Conservation (phyloP, 2,329 filamentous ascomycete genomes). For the Xylaria sp. region DNA sequence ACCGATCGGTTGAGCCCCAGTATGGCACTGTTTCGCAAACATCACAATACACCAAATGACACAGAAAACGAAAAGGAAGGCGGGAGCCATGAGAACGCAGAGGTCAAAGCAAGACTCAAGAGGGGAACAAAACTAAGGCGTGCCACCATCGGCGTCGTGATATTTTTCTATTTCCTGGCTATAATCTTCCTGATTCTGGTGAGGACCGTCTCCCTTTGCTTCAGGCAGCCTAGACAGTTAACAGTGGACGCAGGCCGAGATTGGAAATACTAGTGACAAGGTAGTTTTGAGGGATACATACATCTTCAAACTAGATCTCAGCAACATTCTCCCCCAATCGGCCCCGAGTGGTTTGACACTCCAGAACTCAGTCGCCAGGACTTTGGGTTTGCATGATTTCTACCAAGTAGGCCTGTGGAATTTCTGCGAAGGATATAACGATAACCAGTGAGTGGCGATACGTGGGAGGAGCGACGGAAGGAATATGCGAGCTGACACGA, state of each 20-base stretch:
- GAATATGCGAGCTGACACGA: slow-evolving; percentile 52
- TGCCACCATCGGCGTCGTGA: slow-evolving; percentile 68
- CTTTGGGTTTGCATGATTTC: slow-evolving; percentile 89
- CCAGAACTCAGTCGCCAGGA: slow-evolving; percentile 86
- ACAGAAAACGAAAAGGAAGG: slow-evolving; percentile 32
- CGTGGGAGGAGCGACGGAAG: background rate
- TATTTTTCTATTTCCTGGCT: slow-evolving; percentile 70
- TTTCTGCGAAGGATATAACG: slow-evolving; percentile 85
- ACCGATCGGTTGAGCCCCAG: background rate
- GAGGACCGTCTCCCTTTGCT: slow-evolving; percentile 26
- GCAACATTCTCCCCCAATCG: slow-evolving; percentile 77
- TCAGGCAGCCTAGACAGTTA: background rate
- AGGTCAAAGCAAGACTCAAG: slow-evolving; percentile 46
- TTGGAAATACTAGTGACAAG: slow-evolving; percentile 73
- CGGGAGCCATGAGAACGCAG: slow-evolving; percentile 13
- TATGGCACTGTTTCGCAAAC: slow-evolving; percentile 36
- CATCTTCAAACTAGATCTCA: slow-evolving; percentile 84
- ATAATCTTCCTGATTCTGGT: slow-evolving; percentile 79
- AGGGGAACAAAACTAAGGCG: slow-evolving; percentile 59
- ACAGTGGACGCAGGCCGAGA: slow-evolving; percentile 54
- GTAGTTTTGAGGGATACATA: slow-evolving; percentile 72
- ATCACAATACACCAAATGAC: slow-evolving; percentile 25
- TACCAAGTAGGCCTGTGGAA: slow-evolving; percentile 93
- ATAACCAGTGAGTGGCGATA: slow-evolving; percentile 51
- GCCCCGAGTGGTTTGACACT: slow-evolving; percentile 71